Base-by-base conservation (phyloP, 805 yeast genomes). In the Starmerella powellii region DNA sequence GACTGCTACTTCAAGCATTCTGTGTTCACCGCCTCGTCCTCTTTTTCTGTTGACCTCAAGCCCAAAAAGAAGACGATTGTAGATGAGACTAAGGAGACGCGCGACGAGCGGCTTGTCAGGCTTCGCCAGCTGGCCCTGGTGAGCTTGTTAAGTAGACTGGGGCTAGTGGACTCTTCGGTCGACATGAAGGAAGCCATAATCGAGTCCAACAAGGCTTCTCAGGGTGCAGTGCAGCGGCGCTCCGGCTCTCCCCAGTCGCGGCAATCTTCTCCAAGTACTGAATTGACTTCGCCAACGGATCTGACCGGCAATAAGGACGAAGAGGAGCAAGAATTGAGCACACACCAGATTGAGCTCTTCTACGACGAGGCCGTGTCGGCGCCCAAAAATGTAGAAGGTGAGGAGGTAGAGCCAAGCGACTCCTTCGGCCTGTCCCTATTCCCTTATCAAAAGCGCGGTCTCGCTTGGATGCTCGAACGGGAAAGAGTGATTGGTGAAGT, bases 391-490 rank as follows among this genome's bases (percentile, higher is more conserved):
- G 18, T 24, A 6, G 47, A 33, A 13, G 21, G 34, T 10, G 70
- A 72, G 4, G 87, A 87, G 2, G 78, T 74, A 46, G 72, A 80
- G 0, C 76, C 76, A 2, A 68, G 71, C 0, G 70, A 71, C 41
- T 53, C 66, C 2, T 80, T 86, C 53, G 66, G 66, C 8, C 52
- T 87, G 38, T 63, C 64, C 1, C 62, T 88, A 38, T 65, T 94
- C 42, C 72, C 76, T 1, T 88, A 88, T 58, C 97, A 88, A 60
- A 77, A 73, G 47, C 84, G 79, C 53, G 95, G 94, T 0, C 62
- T 85, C 24, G 74, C 87, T 1, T 86, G 95, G 95, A 79, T 86
- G 88, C 61, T 85, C n/a, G 70, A 76, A 26, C 66, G 88, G 42
- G 95, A 86, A 56, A 68, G 72, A 31, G 86, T 79, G 48, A 70